Percentiles rank a stretch among this genome's conserved stretches.
Conservation (phyloP, 2,329 filamentous ascomycete species). For the Sclerotinia nivalis region DNA sequence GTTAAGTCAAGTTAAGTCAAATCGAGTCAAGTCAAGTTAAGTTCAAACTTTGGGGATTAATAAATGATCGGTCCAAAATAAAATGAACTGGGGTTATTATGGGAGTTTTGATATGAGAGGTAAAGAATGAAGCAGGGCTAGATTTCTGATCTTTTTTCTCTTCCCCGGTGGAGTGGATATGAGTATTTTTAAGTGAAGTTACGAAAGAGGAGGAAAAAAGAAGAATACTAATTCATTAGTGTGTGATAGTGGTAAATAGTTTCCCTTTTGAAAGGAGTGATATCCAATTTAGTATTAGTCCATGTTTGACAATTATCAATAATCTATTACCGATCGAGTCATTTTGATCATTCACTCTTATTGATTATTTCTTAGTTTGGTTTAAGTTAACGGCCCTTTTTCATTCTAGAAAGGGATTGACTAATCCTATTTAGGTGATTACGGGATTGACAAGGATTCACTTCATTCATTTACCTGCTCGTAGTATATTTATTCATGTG, state of each 20-base stretch:
- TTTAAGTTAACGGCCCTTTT: neutral
- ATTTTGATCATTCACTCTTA: neutral
- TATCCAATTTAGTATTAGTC: neutral
- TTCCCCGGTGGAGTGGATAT: constrained; percentile 17
- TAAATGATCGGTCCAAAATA: neutral
- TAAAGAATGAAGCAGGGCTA: neutral
- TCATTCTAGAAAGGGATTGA: rapidly evolving
- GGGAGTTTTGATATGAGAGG: neutral
- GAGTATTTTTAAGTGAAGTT: neutral
- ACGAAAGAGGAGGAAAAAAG: neutral
- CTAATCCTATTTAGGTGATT: neutral
- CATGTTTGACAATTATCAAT: rapidly evolving
- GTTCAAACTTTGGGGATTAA: neutral
- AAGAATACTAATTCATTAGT: neutral
- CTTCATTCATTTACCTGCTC: neutral
- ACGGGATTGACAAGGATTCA: neutral
- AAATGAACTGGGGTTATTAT: neutral
- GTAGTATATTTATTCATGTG: neutral
- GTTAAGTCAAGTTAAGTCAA: neutral
- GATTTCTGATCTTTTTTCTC: constrained; percentile 1
- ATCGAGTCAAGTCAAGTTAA: neutral
- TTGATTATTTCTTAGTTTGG: neutral
- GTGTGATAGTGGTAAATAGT: neutral
- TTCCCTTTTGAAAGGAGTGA: neutral
- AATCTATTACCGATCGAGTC: neutral